These are phyloP conservation scores for Curvularia eragrostidis DNA, from an alignment of 2,329 filamentous ascomycete genomes.

Conservation along the genomic window DNA sequence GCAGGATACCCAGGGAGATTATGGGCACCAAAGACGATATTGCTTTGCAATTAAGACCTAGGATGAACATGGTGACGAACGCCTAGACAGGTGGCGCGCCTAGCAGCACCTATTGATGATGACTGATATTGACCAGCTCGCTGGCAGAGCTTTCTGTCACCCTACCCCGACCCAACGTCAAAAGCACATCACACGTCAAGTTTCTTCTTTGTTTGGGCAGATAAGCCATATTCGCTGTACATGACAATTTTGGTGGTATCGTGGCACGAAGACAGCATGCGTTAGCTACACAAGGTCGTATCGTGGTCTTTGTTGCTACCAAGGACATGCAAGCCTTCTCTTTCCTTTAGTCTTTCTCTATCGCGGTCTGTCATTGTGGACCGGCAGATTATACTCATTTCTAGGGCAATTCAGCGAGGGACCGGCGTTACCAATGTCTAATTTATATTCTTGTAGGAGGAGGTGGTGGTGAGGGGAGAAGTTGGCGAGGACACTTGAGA, in stretches of 20 bases:
- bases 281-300: slow-evolving; percentile 21
- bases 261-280: slow-evolving; percentile 41
- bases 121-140: slow-evolving; percentile 34
- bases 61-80: slow-evolving; percentile 58
- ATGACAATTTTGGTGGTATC: slow-evolving; percentile 39
- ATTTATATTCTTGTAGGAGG: slow-evolving; percentile 27
- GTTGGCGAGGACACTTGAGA: slow-evolving; percentile 7
- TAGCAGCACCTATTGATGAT: slow-evolving; percentile 15
- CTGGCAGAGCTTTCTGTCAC: slow-evolving; percentile 39
- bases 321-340: slow-evolving; percentile 12
- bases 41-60: slow-evolving; percentile 62
- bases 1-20: slow-evolving; percentile 79
- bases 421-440: slow-evolving; percentile 33
- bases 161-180: slow-evolving; percentile 15
- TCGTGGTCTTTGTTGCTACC: slow-evolving; percentile 8
- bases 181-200: slow-evolving; percentile 34
- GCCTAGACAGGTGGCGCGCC: slow-evolving; percentile 30
- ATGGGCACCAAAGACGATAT: slow-evolving; percentile 79
- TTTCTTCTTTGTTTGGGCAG: slow-evolving; percentile 18
- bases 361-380: slow-evolving; percentile 25
- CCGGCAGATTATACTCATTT: slow-evolving; percentile 23
- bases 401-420: slow-evolving; percentile 28
- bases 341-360: slow-evolving; percentile 21
- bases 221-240: slow-evolving; percentile 24
- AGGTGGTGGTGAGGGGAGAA: slow-evolving; percentile 2